Evolutionary conservation across 2,329 filamentous ascomycete species (phyloP).

Genomic region (Didymella segeticola): DNA sequence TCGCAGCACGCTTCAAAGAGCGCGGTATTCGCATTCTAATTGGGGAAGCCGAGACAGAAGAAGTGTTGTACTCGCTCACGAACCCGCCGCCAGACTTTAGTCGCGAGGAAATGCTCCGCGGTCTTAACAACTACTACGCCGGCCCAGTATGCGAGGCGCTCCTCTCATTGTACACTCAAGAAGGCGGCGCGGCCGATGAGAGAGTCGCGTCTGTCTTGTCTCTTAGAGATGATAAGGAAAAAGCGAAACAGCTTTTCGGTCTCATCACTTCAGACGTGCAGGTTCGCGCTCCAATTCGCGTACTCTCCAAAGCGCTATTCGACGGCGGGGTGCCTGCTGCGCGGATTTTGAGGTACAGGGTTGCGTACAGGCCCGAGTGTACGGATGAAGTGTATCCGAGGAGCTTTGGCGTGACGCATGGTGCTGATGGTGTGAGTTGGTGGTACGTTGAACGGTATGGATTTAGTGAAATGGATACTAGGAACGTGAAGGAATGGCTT

Average conservation of each 20-base stretch:
- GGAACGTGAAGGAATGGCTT: constrained; percentile 4
- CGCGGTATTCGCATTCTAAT: constrained; percentile 8
- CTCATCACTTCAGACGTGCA: constrained; percentile 14
- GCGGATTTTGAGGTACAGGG: constrained; percentile 6
- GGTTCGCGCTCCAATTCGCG: constrained; percentile 10
- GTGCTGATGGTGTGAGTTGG: constrained; percentile 11
- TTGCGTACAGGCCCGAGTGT: constrained; percentile 11
- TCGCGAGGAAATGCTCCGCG: constrained; percentile 3
- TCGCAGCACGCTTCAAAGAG: constrained; percentile 12
- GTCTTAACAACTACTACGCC: constrained; percentile 13
- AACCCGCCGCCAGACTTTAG: constrained; percentile 7
- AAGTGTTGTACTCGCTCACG: constrained; percentile 5
- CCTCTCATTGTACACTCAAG: background rate
- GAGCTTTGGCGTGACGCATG: constrained; percentile 10
- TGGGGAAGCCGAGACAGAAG: constrained; percentile 11
- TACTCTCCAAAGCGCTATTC: constrained; percentile 8
- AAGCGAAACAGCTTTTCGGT: constrained; percentile 7
- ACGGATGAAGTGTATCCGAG: constrained; percentile 6
- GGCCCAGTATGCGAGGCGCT: constrained; percentile 4
- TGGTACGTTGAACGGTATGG: constrained; percentile 10
- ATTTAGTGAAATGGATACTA: background rate
- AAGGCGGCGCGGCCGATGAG: constrained; percentile 1
- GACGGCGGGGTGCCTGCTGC: constrained; percentile 5
- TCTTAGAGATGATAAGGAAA: background rate
- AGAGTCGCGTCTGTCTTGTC: background rate